Evolutionary conservation across 164 flowering plant species (phyloP).

Genomic region (Chloranthus sessilifolius): DNA sequence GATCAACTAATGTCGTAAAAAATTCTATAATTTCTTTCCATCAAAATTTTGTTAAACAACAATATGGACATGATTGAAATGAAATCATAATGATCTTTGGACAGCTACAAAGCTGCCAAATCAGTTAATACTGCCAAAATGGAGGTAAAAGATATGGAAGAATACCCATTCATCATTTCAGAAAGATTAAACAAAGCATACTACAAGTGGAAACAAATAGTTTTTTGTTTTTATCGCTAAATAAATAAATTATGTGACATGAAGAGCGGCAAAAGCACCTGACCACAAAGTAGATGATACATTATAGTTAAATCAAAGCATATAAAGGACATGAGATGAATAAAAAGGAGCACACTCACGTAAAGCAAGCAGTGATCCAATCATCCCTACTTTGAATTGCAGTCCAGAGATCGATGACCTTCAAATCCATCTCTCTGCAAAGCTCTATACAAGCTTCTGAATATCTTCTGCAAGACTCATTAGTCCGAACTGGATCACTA

Average conservation of each 20-base stretch:
- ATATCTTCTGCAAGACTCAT: constrained; percentile 60
- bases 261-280: too few species aligned
- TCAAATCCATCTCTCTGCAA: constrained; percentile 62
- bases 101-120: too few species aligned
- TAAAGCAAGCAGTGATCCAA: constrained; percentile 69
- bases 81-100: too few species aligned
- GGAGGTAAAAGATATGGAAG: background rate
- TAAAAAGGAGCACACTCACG: constrained; percentile 44
- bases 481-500: constrained; percentile 60
- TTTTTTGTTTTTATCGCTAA: too few species aligned
- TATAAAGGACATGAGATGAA: too few species aligned
- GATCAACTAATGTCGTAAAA: too few species aligned
- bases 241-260: background rate
- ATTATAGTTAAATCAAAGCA: background rate
- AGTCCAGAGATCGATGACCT: constrained; percentile 70
- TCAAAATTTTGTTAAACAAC: too few species aligned
- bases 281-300: background rate
- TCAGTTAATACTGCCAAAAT: background rate
- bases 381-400: constrained; percentile 64
- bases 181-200: background rate
- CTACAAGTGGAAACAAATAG: too few species aligned
- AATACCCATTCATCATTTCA: background rate
- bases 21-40: too few species aligned
- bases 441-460: constrained; percentile 80
- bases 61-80: too few species aligned